These are phyloP conservation scores for Basidioascus undulatus DNA, from an alignment of 768 basidiomycete genomes.

Conservation along the genomic window DNA sequence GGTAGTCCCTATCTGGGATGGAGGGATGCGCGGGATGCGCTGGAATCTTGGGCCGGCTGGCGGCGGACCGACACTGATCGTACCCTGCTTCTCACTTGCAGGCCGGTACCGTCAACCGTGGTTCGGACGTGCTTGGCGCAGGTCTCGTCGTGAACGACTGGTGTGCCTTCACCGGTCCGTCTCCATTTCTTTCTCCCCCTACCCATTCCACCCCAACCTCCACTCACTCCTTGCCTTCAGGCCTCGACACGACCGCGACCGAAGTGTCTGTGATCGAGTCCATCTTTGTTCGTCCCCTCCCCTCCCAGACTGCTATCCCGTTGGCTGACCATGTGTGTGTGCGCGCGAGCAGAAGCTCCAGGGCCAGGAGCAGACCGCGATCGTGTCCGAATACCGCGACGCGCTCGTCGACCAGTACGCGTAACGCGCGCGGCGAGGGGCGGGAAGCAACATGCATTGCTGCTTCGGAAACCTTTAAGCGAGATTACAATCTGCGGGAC, in stretches of 20 bases:
- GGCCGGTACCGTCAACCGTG: conserved; percentile 97
- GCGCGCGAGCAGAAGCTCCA: conserved; percentile 68
- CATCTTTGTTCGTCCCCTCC: conserved; percentile 33
- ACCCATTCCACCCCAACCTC: no score
- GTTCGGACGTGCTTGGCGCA: conserved; percentile 91
- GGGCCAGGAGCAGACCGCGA: conserved; percentile 57
- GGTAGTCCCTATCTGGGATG: not conserved
- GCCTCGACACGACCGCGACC: conserved; percentile 93
- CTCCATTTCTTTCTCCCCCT: no score
- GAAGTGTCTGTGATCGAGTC: conserved; percentile 97
- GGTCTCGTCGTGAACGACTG: conserved; percentile 97
- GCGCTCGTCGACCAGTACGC: conserved; percentile 9
- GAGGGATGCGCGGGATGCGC: no score
- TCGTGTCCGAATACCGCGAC: conserved; percentile 20
- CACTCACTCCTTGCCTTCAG: no score
- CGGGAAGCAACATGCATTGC: no score
- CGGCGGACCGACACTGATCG: no score
- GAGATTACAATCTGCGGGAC: no score
- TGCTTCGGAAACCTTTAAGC: no score
- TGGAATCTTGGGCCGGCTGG: no score
- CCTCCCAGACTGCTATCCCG: not conserved
- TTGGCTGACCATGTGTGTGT: conserved; percentile 2
- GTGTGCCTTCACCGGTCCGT: conserved; percentile 99
- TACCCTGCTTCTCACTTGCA: conserved; percentile 16
- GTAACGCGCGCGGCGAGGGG: no score